Base-by-base conservation (phyloP, 768 basidiomycete species). In the Trametes meyenii region DNA sequence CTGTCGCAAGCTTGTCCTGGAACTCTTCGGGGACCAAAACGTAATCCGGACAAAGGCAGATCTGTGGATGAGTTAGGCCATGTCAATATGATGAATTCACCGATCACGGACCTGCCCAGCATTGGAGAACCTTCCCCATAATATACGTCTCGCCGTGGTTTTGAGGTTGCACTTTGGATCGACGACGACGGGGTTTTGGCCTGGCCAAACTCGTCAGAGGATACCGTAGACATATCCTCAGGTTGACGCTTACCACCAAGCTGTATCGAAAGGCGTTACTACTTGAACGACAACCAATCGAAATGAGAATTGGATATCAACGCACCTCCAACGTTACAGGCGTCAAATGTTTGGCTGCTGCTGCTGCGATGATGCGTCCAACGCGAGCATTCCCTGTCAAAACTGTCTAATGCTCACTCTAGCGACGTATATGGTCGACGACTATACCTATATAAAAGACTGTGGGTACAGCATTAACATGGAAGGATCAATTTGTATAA, bases 71-170 rank as follows among this genome's bases (percentile, higher is more conserved):
- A 51, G 3, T 14, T 12, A 6, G 5, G 29, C 35, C 38, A 33
- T 8, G 29, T 24, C 42, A 17, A 26, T 43, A 26, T 19, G 33
- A 44, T 43, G 29, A 33, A 2, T 17, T 26, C 5, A 4, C 0
- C 14, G 52, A 33, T 3, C 0, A 46, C 63, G n/a, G 56, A 77
- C 76, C 68, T 79, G 79, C 1, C 93, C 93, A 0, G 83, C 84
- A 65, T 95, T 95, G 45, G 79, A 73, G 43, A 76, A 72, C 67
- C 91, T 92, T n/a, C 91, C 91, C 90, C 90, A 94, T 35, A 93
- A 71, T 43, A 94, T 79, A 21, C 92, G 80, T 45, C 80, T 82
- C 2, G 89, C 89, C 0, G 86, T 80, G 3, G 79, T 74, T 58
- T 85, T 78, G 48, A 93, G 73, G 69, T 94, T 86, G 50, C 39